Evolutionary conservation across 305 asterid species (phyloP), one percentile per base, ranked within the genome.

Genomic region (Solanum hybrid): DNA sequence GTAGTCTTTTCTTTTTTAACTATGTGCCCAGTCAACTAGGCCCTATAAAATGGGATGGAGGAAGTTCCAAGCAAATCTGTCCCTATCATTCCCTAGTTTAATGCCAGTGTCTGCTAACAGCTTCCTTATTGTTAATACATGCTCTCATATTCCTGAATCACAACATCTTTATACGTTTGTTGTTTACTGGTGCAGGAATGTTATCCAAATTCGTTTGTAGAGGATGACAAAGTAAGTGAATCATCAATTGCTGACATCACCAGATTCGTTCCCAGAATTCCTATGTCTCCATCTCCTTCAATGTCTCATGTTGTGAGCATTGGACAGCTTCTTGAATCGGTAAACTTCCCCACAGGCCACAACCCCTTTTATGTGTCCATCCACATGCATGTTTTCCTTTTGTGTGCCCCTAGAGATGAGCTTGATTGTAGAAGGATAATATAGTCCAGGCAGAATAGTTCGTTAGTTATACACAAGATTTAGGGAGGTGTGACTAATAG

Each of bases 321-420:
- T 40, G 99, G 98, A 60, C 98, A 95, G 91, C 97, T 97, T 10
- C 94, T 96, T 88, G 98, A 97, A 94, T 97, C 99, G 90, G 99
- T 97, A 94, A 94, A 51, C 76, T 85, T 72, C 78, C 89, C 42
- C 37, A 17, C 24, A n/a, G 17, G 51, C 51, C 51, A 11, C 15
- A 42, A 13, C 40, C 35, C 36, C 60, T 26, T 24, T n/a, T 88
- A 10, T 87, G 31, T 69, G 45, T 72, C 31, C 31, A 10, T 36
- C 19, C n/a, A 8, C 29, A 34, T 32, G 40, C 72, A 87, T 31
- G 13, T 85, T 85, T 56, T 42, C 77, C n/a, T 56, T 37, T 38
- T 73, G 42, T 69, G 29, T 29, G 7, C 29, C 19, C 75, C 29
- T 3, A 29, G 71, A 22, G 40, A 10, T 29, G 40, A 51, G 19